Conservation (phyloP, 257 asterid genomes). For the Paulownia fortunei region DNA sequence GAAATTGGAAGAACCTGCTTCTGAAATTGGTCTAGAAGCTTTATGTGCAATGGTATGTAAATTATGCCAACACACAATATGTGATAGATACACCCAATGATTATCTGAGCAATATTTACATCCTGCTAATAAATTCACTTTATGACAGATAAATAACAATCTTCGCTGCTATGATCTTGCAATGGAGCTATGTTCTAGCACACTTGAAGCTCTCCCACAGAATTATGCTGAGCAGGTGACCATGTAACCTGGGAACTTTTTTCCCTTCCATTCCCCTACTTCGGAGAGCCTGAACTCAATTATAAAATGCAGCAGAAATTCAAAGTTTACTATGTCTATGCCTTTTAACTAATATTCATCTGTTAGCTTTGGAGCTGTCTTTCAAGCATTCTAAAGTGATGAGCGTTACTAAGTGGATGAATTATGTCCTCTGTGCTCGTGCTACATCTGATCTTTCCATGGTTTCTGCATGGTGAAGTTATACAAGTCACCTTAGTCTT, state of each 20-base stretch:
- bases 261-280: background rate
- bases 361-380: constrained; percentile 5
- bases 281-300: constrained; percentile 8
- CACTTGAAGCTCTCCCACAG: constrained; percentile 94
- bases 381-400: constrained; percentile 7
- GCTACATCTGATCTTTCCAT: background rate
- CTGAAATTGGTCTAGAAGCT: constrained; percentile 94
- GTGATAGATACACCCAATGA: background rate
- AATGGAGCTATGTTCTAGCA: constrained; percentile 88
- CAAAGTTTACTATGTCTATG: background rate
- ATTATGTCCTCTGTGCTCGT: background rate
- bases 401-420: constrained; percentile 7
- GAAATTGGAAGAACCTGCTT: constrained; percentile 92
- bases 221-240: constrained; percentile 96
- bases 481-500: constrained; percentile 5
- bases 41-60: constrained; percentile 83
- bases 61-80: constrained; percentile 9
- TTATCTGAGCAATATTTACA: background rate
- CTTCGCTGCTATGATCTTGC: constrained; percentile 95
- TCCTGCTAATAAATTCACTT: constrained; percentile 30
- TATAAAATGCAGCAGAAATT: background rate
- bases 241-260: constrained; percentile 9
- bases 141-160: constrained; percentile 82
- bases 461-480: background rate
- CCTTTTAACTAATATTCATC: background rate